Conservation (phyloP, 2,329 filamentous ascomycete species). For the Onygenales sp. region DNA sequence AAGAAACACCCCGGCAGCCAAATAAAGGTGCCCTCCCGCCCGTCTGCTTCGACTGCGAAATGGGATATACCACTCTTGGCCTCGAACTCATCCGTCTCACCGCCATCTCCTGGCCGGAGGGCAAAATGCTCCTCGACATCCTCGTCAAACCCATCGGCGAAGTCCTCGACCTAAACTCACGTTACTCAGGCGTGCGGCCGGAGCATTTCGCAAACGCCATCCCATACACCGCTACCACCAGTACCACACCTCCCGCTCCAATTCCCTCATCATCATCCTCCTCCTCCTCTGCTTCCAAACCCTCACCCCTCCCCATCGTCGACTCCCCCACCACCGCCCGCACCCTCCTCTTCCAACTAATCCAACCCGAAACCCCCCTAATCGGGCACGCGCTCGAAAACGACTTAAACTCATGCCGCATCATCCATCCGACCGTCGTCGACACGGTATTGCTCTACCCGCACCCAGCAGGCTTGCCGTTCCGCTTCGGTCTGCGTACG, state of each 20-base stretch:
- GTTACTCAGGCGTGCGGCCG: conserved; percentile 77
- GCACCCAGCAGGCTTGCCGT: conserved; percentile 65
- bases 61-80: conserved; percentile 86
- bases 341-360: conserved; percentile 62
- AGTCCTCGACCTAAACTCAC: conserved; percentile 81
- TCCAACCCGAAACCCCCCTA: conserved; percentile 69
- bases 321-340: conserved; percentile 66
- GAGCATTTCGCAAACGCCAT: conserved; percentile 65
- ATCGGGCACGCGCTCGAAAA: conserved; percentile 95
- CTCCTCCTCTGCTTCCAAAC: conserved; percentile 13
- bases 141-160: conserved; percentile 77
- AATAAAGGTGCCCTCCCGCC: conserved; percentile 26
- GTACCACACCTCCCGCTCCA: conserved; percentile 12
- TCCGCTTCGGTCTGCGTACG: conserved; percentile 65
- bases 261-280: conserved; percentile 20
- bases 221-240: conserved; percentile 36
- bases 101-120: conserved; percentile 75
- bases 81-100: conserved; percentile 86
- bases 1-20: conserved; percentile 53
- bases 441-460: conserved; percentile 82
- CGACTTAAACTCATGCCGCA: conserved; percentile 74
- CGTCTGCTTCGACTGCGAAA: conserved; percentile 90
- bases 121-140: conserved; percentile 67
- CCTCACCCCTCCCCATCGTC: conserved; percentile 62
- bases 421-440: conserved; percentile 76